These are phyloP conservation scores for Epichloe amarillans DNA, from an alignment of 2,329 filamentous ascomycete genomes.

Conservation along the genomic window DNA sequence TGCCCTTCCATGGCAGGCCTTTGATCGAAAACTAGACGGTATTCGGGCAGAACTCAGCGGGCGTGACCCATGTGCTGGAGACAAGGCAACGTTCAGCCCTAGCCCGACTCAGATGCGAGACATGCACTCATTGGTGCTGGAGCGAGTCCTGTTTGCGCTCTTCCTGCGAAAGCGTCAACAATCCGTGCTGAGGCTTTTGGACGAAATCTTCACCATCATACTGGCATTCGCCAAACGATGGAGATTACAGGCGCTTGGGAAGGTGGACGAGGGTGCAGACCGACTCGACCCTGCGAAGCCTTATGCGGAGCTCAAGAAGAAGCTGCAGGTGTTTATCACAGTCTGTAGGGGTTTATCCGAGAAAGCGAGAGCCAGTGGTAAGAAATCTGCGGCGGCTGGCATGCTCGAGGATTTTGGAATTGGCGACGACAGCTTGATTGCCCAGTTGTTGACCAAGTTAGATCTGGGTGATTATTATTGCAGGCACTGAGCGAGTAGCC, in stretches of 20 bases:
- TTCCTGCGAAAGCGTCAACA: constrained; percentile 64
- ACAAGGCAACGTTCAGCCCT: constrained; percentile 34
- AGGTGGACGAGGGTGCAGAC: constrained; percentile 8
- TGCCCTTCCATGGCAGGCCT: constrained; percentile 55
- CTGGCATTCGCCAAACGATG: constrained; percentile 51
- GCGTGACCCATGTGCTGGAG: constrained; percentile 24
- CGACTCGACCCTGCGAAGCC: constrained; percentile 26
- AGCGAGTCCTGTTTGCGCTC: constrained; percentile 60
- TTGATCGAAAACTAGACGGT: constrained; percentile 50
- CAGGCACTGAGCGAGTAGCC: constrained; percentile 8
- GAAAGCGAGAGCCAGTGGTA: constrained; percentile 34
- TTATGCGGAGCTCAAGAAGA: constrained; percentile 55
- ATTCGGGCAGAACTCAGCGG: constrained; percentile 45
- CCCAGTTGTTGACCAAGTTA: constrained; percentile 53
- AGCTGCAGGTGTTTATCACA: constrained; percentile 59
- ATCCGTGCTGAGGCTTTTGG: constrained; percentile 57
- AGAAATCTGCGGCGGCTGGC: background rate
- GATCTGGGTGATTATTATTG: constrained; percentile 59
- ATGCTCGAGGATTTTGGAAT: constrained; percentile 20
- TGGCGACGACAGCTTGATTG: constrained; percentile 45
- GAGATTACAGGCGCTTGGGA: constrained; percentile 24
- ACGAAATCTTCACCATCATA: constrained; percentile 63
- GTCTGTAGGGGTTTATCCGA: constrained; percentile 57
- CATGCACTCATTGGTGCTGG: constrained; percentile 59
- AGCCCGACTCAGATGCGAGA: constrained; percentile 55